Evolutionary conservation across 352 stramenopile genomes (phyloP), one percentile per base, ranked within the genome.

Genomic region (Globisporangium cederbergense): DNA sequence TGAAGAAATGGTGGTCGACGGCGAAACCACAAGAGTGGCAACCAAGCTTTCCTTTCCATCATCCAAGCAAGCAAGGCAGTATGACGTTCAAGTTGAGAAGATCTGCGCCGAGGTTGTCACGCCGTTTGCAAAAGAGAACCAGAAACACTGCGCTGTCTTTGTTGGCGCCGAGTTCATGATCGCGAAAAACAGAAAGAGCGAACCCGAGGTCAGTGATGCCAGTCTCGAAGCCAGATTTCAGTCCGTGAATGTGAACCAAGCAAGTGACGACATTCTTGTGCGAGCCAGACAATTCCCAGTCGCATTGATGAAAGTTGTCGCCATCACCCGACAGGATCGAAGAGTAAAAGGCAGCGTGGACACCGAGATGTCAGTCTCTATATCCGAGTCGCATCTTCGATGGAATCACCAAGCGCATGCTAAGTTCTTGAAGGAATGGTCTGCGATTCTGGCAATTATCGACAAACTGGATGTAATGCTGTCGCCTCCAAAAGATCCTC

Each of bases 401-500:
- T 83, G 77, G 77, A 66, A 67, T 22, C 76, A 80, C 22, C 55
- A 22, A 10, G 53, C 65, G 14, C 75, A 83, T 51, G 65, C 61
- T 9, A 32, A 42, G 0, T 81, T 83, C 43, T 38, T 83, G 18
- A 45, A 60, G 6, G 73, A 88, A 36, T 70, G 71, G 38, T 28
- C 43, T 14, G 61, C 58, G 0, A 69, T 79, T 4, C 50, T 73
- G 34, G 67, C 51, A 7, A 66, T 81, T 1, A 30, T 83, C 0
- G 70, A 84, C 55, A 75, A 74, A 20, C 32, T 84, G 2, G 66
- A 78, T 14, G 25, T 61, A 8, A 79, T 88, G 71, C 4, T 88
- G 1, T 72, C 67, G 4, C 61, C 55, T 13, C 61, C 73, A n/a
- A 58, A 62, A 65, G 11, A 20, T 22, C 4, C 4, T 11, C 25